Conservation (phyloP, 352 stramenopile species). For the Globisporangium cylindrosporum region DNA sequence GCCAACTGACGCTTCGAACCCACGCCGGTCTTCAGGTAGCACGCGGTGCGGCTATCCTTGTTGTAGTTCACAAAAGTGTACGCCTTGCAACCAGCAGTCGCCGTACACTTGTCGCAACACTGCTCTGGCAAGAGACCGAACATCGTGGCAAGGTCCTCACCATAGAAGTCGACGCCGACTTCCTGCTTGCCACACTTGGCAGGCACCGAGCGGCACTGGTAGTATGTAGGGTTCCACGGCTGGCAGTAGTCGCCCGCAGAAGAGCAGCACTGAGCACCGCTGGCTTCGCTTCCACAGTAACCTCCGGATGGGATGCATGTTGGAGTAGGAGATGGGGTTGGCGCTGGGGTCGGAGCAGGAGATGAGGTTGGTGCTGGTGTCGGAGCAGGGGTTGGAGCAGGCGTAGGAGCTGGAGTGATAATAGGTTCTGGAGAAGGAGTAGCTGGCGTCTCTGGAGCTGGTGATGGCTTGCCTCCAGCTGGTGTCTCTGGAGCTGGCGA, state of each 20-base stretch:
- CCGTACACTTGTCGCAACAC: not conserved
- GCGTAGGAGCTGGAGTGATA: not conserved
- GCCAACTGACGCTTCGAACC: not conserved
- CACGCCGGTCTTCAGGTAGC: not conserved
- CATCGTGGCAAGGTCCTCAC: not conserved
- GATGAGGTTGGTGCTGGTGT: not conserved
- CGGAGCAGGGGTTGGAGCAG: not conserved
- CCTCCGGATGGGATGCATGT: not conserved
- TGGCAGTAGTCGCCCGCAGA: constrained; percentile 22
- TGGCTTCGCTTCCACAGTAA: constrained; percentile 7
- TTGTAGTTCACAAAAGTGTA: not conserved
- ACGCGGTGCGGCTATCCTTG: not conserved
- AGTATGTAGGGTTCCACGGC: constrained; percentile 26
- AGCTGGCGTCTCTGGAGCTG: not conserved
- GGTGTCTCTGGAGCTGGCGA: not conserved
- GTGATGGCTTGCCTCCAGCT: not conserved
- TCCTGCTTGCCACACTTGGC: not conserved
- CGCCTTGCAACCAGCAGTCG: not conserved
- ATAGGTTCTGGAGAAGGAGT: not conserved
- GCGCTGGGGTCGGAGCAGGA: constrained; percentile 6
- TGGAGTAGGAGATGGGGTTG: not conserved
- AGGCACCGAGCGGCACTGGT: constrained; percentile 21
- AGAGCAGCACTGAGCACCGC: not conserved
- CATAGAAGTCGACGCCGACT: not conserved
- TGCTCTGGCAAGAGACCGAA: not conserved